Percentiles rank a stretch among this genome's conserved stretches.
Evolutionary conservation across 768 basidiomycete species (phyloP).

Genomic region (Hebeloma cylindrosporum): DNA sequence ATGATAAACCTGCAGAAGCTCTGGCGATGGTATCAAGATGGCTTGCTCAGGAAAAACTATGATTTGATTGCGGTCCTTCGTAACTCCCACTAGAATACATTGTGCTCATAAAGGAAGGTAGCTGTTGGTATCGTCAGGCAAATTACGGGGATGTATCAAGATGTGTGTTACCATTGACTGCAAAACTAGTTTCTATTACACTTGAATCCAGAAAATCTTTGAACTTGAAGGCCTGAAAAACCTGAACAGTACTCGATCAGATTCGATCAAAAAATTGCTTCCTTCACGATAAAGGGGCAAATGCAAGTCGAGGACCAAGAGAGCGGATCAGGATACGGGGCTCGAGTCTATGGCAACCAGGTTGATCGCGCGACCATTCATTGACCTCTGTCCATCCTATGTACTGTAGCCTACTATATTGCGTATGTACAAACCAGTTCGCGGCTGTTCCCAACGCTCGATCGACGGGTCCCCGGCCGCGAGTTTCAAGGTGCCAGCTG

Average conservation of each 20-base stretch:
- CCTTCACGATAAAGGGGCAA: neutral
- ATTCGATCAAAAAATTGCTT: slow-evolving; percentile 4
- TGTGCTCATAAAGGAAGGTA: too few species aligned
- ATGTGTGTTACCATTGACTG: too few species aligned
- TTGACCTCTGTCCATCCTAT: too few species aligned
- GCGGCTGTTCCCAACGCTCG: too few species aligned
- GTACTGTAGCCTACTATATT: slow-evolving; percentile 2
- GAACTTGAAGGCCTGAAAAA: too few species aligned
- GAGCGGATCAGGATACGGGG: slow-evolving; percentile 12
- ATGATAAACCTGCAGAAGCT: slow-evolving; percentile 67
- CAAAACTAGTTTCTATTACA: too few species aligned
- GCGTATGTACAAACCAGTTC: neutral
- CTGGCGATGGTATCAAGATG: slow-evolving; percentile 64
- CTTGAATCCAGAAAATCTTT: too few species aligned
- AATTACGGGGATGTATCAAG: too few species aligned
- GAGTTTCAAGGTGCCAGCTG: too few species aligned
- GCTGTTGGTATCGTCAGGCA: too few species aligned
- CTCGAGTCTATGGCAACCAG: slow-evolving; percentile 21
- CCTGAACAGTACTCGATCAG: neutral
- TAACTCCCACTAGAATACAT: neutral
- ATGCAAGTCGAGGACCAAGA: slow-evolving; percentile 8
- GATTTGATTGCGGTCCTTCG: slow-evolving; percentile 12
- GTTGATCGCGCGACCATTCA: slow-evolving; percentile 10
- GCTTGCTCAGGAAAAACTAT: slow-evolving; percentile 47
- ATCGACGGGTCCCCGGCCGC: too few species aligned